These are phyloP conservation scores for Paramyrothecium roridum DNA, from an alignment of 2,329 filamentous ascomycete genomes.

Conservation along the genomic window DNA sequence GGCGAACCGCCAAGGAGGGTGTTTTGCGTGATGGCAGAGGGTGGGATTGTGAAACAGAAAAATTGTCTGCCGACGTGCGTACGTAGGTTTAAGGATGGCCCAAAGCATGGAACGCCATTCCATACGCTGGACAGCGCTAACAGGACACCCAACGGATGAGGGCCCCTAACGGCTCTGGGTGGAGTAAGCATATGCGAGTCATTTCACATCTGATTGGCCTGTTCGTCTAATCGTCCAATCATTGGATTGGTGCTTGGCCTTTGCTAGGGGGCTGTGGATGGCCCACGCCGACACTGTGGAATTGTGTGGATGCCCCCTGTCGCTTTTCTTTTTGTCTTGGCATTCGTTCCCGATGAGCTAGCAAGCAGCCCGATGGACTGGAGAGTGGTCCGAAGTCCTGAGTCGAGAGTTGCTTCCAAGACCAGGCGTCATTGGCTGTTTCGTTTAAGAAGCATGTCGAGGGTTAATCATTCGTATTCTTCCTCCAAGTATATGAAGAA, in stretches of 20 bases:
- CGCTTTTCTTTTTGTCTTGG: background rate
- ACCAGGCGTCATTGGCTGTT: background rate
- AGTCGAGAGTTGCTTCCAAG: too few species aligned
- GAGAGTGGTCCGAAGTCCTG: too few species aligned
- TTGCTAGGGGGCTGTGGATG: background rate
- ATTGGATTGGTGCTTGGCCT: background rate
- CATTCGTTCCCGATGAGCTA: background rate
- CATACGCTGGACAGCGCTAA: background rate
- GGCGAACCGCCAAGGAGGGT: too few species aligned
- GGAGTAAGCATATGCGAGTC: background rate
- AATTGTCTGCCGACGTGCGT: background rate
- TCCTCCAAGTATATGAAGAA: background rate
- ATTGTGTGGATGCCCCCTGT: background rate
- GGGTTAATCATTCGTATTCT: background rate
- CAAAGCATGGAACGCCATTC: background rate
- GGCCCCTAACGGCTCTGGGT: background rate
- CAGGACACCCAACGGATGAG: background rate
- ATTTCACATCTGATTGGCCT: background rate
- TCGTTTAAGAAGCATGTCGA: background rate
- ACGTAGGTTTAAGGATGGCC: background rate
- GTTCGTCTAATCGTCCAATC: conserved; percentile 1
- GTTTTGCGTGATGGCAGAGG: too few species aligned
- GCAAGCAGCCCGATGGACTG: too few species aligned
- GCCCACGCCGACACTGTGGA: too few species aligned
- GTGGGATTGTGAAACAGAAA: too few species aligned